Conservation (phyloP, 768 basidiomycete genomes). For the Auricularia cornea region DNA sequence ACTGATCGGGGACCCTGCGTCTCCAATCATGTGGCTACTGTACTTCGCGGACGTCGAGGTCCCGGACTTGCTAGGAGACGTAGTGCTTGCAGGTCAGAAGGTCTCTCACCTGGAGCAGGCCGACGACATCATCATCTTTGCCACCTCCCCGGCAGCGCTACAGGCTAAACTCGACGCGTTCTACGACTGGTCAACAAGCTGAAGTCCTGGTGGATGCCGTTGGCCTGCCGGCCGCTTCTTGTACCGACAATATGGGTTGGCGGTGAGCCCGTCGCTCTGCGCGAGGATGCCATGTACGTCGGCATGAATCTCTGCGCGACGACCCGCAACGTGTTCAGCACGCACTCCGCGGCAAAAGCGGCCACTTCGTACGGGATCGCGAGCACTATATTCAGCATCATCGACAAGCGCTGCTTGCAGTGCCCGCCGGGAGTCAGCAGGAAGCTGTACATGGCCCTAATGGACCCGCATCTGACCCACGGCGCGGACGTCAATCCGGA, state of each 20-base stretch:
- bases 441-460: slow-evolving; percentile 14
- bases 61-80: slow-evolving; percentile 9
- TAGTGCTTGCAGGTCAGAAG: slow-evolving; percentile 5
- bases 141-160: slow-evolving; percentile 11
- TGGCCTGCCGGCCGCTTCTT: slow-evolving; percentile 8
- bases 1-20: slow-evolving; percentile 21
- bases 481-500: slow-evolving; percentile 17
- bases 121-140: slow-evolving; percentile 19
- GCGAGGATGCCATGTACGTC: slow-evolving; percentile 2
- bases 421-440: slow-evolving; percentile 5
- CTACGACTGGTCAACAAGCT: slow-evolving; percentile 17
- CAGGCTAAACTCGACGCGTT: slow-evolving; percentile 14
- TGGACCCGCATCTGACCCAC: slow-evolving; percentile 19
- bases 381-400: not conserved
- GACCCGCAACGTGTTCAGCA: slow-evolving; percentile 2
- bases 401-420: not conserved
- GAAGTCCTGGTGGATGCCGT: slow-evolving; percentile 17
- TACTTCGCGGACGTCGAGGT: slow-evolving; percentile 16
- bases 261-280: not conserved
- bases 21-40: slow-evolving; percentile 20
- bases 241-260: not conserved
- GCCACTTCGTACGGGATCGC: not conserved
- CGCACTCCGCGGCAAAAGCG: slow-evolving; percentile 1
- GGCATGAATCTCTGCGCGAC: slow-evolving; percentile 3
- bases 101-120: slow-evolving; percentile 20